Evolutionary conservation across 495 filamentous ascomycete species (phyloP), one percentile per base, ranked within the genome.

Genomic region (Terfezia boudieri): DNA sequence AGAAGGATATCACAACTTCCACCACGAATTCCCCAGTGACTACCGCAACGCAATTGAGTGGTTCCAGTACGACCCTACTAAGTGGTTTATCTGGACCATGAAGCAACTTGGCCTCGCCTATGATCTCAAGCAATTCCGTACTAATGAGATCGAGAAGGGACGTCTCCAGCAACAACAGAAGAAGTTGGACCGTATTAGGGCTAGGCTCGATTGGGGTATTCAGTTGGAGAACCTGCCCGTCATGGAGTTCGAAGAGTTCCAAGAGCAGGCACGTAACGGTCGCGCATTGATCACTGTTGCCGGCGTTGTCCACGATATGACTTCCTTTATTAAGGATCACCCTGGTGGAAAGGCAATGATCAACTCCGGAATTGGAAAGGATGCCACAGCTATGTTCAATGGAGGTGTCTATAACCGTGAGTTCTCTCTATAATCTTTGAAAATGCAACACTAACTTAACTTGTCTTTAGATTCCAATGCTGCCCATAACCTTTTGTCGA

Each of bases 1-100:
- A 51, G 90, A 98, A 69, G 90, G 90, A 52, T 98, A 98, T 73
- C 88, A 96, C 76, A 94, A 94, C 74, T 98, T 98, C 80, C 90
- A 98, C 74, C 90, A 98, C 76, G 90, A 98, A 67, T 98, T 98
- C 73, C 90, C 90, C 53, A 92, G 85, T 12, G 90, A 98, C 69
- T 95, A 94, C 82, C 86, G 90, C 67, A 98, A 98, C 69, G 90
- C 89, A 53, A 92, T 98, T 59, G 74, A 94, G 66, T 95, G 87
- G 86, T 83, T 83, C 73, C 90, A 98, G 74, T 98, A 98, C 64
- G 90, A 98, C 70, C 90, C 90, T 20, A 98, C 90, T 68, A 98
- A 98, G 75, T 95, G 89, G 88, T 75, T 70, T 67, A 98, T 98
- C 76, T 92, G 83, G 83, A 65, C 73, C 60, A 88, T 80, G 81